Evolutionary conservation across 2,329 filamentous ascomycete species (phyloP).

Genomic region (Penicillium corylophilum): DNA sequence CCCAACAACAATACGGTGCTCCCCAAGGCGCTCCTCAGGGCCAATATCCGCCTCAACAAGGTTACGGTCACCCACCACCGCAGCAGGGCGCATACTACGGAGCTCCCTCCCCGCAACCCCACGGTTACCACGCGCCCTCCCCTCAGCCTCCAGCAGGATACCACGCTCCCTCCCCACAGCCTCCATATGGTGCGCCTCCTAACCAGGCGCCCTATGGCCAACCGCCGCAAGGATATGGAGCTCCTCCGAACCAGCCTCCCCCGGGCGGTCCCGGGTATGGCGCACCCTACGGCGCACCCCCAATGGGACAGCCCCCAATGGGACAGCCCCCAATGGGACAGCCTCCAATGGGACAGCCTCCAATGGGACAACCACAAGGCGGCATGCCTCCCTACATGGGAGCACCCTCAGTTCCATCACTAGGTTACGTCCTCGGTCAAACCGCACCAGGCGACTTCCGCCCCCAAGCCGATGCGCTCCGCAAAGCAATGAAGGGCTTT

Average conservation of each 20-base stretch:
- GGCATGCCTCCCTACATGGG: constrained; percentile 32
- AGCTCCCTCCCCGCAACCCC: constrained; percentile 32
- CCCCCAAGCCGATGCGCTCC: constrained; percentile 67
- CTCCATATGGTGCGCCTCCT: constrained; percentile 12
- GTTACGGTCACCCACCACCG: constrained; percentile 39
- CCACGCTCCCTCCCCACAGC: constrained; percentile 19
- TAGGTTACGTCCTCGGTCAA: constrained; percentile 73
- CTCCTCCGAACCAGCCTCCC: constrained; percentile 19
- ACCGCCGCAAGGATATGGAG: constrained; percentile 6
- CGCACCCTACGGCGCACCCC: constrained; percentile 19
- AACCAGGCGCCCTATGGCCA: neutral
- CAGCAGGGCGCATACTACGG: constrained; percentile 35
- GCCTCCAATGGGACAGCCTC: constrained; percentile 3
- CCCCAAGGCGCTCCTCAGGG: constrained; percentile 17
- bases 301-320: constrained; percentile 5
- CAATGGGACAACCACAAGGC: constrained; percentile 16
- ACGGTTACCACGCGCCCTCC: constrained; percentile 14
- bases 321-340: constrained; percentile 14
- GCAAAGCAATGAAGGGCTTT: constrained; percentile 88
- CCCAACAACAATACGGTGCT: constrained; percentile 38
- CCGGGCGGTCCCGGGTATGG: constrained; percentile 40
- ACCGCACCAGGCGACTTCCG: constrained; percentile 65
- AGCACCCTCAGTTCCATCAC: constrained; percentile 62
- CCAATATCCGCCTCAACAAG: constrained; percentile 30
- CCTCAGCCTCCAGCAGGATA: constrained; percentile 17